Evolutionary conservation across 176 grass and related monocot genomes (phyloP).

Genomic region (Luzula sylvatica): DNA sequence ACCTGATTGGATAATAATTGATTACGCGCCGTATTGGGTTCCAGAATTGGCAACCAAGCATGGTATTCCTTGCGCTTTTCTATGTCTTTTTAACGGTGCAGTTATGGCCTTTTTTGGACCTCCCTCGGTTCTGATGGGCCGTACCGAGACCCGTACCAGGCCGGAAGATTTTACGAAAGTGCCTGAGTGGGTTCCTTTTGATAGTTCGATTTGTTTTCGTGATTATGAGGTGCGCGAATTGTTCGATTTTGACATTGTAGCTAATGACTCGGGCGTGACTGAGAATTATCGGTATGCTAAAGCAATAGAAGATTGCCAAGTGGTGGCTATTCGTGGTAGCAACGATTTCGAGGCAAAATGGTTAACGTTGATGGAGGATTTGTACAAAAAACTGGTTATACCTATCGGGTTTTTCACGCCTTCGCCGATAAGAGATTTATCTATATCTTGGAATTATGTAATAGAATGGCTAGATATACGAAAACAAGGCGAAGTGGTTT

Average conservation of each 20-base stretch:
- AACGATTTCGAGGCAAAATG: slow-evolving; percentile 27
- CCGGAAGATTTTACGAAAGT: slow-evolving; percentile 21
- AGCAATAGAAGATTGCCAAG: slow-evolving; percentile 26
- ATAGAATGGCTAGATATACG: background rate
- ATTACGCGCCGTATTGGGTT: slow-evolving; percentile 44
- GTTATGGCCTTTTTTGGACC: slow-evolving; percentile 23
- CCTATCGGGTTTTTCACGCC: background rate
- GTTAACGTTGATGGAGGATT: slow-evolving; percentile 23
- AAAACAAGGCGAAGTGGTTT: background rate
- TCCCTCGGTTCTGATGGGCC: background rate
- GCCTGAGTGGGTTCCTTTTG: slow-evolving; percentile 34
- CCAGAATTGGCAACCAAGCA: slow-evolving; percentile 24
- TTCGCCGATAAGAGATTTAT: background rate
- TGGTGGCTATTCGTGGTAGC: slow-evolving; percentile 39
- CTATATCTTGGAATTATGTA: background rate
- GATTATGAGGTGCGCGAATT: background rate
- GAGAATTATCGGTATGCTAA: slow-evolving; percentile 28
- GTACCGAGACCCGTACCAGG: background rate
- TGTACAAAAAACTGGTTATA: slow-evolving; percentile 40
- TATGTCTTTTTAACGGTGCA: slow-evolving; percentile 27
- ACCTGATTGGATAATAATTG: slow-evolving; percentile 49
- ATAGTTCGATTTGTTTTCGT: slow-evolving; percentile 18
- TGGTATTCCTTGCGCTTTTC: slow-evolving; percentile 40
- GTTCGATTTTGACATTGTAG: background rate
- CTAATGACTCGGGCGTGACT: slow-evolving; percentile 20